Percentiles rank a stretch among this genome's conserved stretches.
Evolutionary conservation across 768 basidiomycete species (phyloP).

Genomic region (Mycena polygramma): DNA sequence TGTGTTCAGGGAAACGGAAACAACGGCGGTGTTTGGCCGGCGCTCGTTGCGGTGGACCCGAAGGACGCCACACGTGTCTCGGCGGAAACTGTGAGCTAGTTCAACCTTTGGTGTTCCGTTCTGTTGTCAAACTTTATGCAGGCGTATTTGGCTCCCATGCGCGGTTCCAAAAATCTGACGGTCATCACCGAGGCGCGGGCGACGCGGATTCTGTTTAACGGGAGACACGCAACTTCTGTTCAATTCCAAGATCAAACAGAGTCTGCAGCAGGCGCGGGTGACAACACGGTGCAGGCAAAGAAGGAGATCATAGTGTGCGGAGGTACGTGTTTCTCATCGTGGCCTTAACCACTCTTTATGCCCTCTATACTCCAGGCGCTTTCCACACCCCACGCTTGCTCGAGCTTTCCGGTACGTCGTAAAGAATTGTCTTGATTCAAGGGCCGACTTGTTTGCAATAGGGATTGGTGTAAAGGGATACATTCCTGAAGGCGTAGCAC

Average conservation of each 20-base stretch:
- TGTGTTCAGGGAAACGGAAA: conserved; percentile 4
- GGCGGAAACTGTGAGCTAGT: not conserved
- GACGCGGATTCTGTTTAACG: not conserved
- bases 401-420: conserved; percentile 3
- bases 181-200: conserved; percentile 4
- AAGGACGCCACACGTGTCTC: not conserved
- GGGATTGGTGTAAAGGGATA: conserved; percentile 4
- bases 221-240: not conserved
- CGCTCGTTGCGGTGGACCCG: conserved; percentile 7
- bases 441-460: not conserved
- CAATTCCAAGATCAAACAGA: not conserved
- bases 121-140: too few species aligned
- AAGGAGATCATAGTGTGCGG: conserved; percentile 18
- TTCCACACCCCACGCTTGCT: conserved; percentile 16
- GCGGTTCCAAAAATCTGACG: not conserved
- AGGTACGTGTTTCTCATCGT: not conserved
- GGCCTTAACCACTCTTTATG: too few species aligned
- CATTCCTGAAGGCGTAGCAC: not conserved
- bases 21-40: conserved; percentile 19
- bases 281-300: not conserved
- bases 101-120: too few species aligned
- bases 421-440: not conserved
- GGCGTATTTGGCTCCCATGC: not conserved
- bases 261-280: not conserved
- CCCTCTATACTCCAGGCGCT: not conserved